A percentile compares a stretch with the other conserved stretches of the same genome.
These are phyloP conservation scores for Penicillium sp. DNA, from an alignment of 2,329 filamentous ascomycete species.

Conservation along the genomic window DNA sequence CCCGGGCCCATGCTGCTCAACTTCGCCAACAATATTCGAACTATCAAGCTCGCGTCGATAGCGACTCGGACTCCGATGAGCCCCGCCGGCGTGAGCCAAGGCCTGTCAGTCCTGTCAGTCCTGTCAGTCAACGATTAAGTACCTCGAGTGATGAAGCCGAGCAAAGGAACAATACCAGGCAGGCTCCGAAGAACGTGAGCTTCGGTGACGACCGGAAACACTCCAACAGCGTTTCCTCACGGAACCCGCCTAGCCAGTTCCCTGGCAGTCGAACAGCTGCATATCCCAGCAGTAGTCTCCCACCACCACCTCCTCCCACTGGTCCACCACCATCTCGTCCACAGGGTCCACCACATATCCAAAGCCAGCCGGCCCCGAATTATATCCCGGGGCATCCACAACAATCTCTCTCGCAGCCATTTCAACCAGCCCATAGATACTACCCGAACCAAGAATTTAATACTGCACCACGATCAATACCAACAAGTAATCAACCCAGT, in stretches of 20 bases:
- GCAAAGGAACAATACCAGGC: slow-evolving; percentile 10
- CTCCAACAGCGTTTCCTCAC: slow-evolving; percentile 18
- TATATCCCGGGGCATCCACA: background rate
- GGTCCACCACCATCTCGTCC: slow-evolving; percentile 2
- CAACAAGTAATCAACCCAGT: slow-evolving; percentile 2
- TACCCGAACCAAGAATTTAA: slow-evolving; percentile 10
- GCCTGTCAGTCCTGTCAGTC: background rate
- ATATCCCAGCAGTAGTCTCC: slow-evolving; percentile 16
- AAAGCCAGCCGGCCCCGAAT: slow-evolving; percentile 5
- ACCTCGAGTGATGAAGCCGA: slow-evolving; percentile 23
- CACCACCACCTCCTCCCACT: slow-evolving; percentile 16
- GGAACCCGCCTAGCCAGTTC: slow-evolving; percentile 9
- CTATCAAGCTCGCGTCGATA: slow-evolving; percentile 44
- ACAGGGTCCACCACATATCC: background rate
- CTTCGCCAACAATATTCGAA: slow-evolving; percentile 37
- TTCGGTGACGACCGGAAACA: slow-evolving; percentile 13
- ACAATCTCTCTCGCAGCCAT: background rate
- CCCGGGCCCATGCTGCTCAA: slow-evolving; percentile 35
- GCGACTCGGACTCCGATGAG: slow-evolving; percentile 33
- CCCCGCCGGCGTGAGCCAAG: slow-evolving; percentile 4
- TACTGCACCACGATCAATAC: slow-evolving; percentile 20
- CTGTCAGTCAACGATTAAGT: background rate
- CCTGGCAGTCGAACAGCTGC: slow-evolving; percentile 9
- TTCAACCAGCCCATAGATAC: slow-evolving; percentile 16
- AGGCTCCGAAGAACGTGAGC: slow-evolving; percentile 8